phyloP scores from a whole-genome alignment of 148 eudicot species.

The Vaccinium myrtillus region DNA sequence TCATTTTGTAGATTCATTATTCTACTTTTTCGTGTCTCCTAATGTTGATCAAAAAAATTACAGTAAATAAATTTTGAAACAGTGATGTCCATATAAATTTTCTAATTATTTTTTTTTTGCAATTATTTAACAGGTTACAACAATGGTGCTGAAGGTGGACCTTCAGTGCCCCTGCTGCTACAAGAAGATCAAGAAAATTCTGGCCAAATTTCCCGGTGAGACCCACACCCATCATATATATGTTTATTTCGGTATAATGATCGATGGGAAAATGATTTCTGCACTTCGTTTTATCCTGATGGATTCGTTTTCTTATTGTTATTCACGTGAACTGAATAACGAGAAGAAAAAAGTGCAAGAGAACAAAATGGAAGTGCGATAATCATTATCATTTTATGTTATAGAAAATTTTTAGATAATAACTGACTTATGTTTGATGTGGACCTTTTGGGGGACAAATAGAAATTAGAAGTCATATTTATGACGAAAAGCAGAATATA shows the following conservation, averaged over 20 bases:
- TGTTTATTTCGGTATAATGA: background rate
- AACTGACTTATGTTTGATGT: background rate
- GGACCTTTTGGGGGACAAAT: conserved; percentile 25
- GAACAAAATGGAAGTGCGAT: background rate
- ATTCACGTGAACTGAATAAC: background rate
- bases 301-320: background rate
- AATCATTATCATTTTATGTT: too few relatives aligned
- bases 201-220: conserved; percentile 81
- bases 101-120: background rate
- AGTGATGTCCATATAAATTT: background rate
- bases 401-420: background rate
- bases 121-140: conserved; percentile 41
- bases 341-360: background rate
- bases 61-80: background rate
- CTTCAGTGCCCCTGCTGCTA: conserved; percentile 71
- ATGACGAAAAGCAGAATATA: conserved; percentile 60
- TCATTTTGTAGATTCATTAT: background rate
- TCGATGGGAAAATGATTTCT: background rate
- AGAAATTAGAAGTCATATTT: conserved; percentile 81
- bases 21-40: background rate
- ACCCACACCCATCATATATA: background rate
- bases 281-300: background rate
- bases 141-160: conserved; percentile 73
- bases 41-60: too few relatives aligned
- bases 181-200: conserved; percentile 67